Evolutionary conservation across 1,139 yeast genomes (phyloP), one percentile per base, ranked within the genome.

Genomic region (Suhomyces coccinellae): DNA sequence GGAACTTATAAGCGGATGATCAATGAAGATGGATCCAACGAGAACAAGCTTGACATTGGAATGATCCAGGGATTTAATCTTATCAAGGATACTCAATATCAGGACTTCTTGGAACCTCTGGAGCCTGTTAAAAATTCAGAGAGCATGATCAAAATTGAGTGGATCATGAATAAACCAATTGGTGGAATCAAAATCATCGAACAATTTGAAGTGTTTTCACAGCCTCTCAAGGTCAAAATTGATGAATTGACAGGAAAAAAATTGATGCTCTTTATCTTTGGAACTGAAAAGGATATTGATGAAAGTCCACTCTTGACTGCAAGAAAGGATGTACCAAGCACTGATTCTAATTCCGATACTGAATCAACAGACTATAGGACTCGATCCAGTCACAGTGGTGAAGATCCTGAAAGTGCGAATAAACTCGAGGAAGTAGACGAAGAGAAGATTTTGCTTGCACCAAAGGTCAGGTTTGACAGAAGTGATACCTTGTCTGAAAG

Each of bases 181-280:
- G 91, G 90, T 36, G 91, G 91, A 1, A 83, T 85, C 48, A 73
- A 77, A 51, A 72, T 84, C 31, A 69, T 84, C 49, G 83, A 79
- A 51, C 66, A 73, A 49, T 75, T 83, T 41, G 78, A 75, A 39
- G 67, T 84, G 29, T 62, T 66, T 28, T 67, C 85, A 6, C 66
- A 71, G 43, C 89, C 89, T 36, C 65, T 85, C 49, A 75, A 74
- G 40, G 54, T 85, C 43, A 75, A 77, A 43, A 54, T 85, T 31
- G 93, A 85, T 53, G 86, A 83, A 56, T 63, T 65, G 31, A 81
- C 87, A 11, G 83, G 87, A 5, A 68, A 68, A 38, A 79, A 75
- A 57, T 63, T 84, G 43, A 68, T 82, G 71, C 64, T 70, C 27
- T 84, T 79, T 59, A 67, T 82, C 11, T 80, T 82, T 58, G 82